Conservation (phyloP, 75 land plant genomes). For the Larix kaempferi region DNA sequence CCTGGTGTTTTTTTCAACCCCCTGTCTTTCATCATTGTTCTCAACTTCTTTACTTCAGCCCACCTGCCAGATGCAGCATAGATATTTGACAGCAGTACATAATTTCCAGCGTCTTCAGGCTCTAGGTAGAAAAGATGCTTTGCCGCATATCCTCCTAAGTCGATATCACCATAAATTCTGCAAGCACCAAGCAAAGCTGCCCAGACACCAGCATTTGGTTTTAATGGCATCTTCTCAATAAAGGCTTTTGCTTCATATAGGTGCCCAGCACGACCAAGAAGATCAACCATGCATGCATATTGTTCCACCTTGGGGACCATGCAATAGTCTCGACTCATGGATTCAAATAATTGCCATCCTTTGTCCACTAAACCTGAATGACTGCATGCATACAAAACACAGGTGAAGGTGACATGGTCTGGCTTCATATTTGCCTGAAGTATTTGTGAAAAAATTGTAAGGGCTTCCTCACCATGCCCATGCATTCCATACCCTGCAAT, state of each 20-base stretch:
- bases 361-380: not conserved
- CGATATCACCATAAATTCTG: not conserved
- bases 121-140: not conserved
- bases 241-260: constrained; percentile 24
- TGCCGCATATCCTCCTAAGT: not conserved
- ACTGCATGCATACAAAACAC: constrained; percentile 18
- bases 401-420: constrained; percentile 9
- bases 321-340: not conserved
- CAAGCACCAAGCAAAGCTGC: constrained; percentile 5
- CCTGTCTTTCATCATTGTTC: constrained; percentile 17
- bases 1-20: constrained; percentile 10
- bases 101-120: not conserved
- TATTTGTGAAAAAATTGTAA: constrained; percentile 28
- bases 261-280: constrained; percentile 23
- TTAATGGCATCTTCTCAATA: constrained; percentile 22
- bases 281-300: constrained; percentile 34
- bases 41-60: constrained; percentile 11
- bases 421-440: constrained; percentile 13
- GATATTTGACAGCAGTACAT: constrained; percentile 16
- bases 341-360: constrained; percentile 2
- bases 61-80: constrained; percentile 25
- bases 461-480: constrained; percentile 31
- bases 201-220: not conserved
- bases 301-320: constrained; percentile 9
- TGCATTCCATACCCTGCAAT: constrained; percentile 51